Percentiles rank a stretch among this genome's conserved stretches.
phyloP scores from a whole-genome alignment of 208 protist genomes.

The Leishmania turanica region DNA sequence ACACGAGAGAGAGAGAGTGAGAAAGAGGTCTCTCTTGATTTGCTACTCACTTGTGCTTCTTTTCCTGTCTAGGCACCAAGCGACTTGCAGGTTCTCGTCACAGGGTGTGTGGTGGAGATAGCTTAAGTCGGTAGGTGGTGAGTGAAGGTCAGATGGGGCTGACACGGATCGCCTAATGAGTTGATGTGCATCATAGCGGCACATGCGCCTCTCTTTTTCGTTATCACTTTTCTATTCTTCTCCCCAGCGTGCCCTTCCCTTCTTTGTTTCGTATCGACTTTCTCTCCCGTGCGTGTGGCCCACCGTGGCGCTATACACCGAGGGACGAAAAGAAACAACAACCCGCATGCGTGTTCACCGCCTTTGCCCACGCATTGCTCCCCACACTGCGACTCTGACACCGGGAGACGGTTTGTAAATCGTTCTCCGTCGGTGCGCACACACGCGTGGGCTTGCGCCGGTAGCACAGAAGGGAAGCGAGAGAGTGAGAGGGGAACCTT shows the following conservation, averaged over 20 bases:
- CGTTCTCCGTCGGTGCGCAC: not conserved
- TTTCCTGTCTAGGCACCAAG: not conserved
- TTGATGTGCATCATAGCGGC: not conserved
- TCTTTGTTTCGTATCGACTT: constrained; percentile 1
- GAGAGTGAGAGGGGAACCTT: not conserved
- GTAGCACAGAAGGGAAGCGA: not conserved
- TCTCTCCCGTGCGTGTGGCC: not conserved
- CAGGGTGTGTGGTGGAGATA: not conserved
- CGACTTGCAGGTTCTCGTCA: not conserved
- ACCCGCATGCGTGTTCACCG: not conserved
- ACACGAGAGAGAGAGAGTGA: not conserved
- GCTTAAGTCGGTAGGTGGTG: not conserved
- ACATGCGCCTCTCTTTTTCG: not conserved
- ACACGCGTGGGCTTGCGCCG: not conserved
- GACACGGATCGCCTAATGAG: not conserved
- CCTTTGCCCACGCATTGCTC: not conserved
- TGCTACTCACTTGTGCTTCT: not conserved
- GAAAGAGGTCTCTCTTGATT: not conserved
- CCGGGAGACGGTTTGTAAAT: not conserved
- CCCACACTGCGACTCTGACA: not conserved
- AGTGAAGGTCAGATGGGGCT: not conserved
- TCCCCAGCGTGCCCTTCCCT: not conserved
- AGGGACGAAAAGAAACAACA: not conserved
- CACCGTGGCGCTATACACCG: not conserved
- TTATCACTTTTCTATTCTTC: constrained; percentile 9